A percentile compares a stretch with the other conserved stretches of the same genome.
Conservation (phyloP, 192 early-diverging fungal species). For the Backusella parvicylindrica region DNA sequence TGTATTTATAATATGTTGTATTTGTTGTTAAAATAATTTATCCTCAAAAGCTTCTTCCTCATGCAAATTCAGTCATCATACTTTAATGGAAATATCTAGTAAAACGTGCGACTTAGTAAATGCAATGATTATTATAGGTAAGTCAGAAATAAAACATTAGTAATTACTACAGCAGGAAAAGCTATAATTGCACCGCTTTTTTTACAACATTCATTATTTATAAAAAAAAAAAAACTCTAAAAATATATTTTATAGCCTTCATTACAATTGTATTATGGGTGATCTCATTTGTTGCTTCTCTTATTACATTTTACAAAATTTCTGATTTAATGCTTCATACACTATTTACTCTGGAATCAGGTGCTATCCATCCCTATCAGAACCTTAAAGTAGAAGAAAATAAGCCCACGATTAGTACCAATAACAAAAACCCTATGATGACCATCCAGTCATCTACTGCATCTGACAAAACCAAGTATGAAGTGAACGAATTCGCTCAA, state of each 20-base stretch:
- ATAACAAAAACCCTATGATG: neutral
- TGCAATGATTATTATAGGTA: constrained; percentile 7
- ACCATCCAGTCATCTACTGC: neutral
- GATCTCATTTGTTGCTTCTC: neutral
- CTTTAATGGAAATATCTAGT: neutral
- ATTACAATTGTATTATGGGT: constrained; percentile 1
- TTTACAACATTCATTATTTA: neutral
- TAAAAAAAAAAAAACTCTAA: neutral
- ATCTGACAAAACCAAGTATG: neutral
- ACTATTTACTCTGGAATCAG: neutral
- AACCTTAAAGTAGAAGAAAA: neutral
- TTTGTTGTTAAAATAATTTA: neutral
- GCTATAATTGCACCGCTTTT: neutral
- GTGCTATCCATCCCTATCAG: neutral
- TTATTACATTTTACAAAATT: neutral
- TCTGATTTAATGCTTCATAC: neutral
- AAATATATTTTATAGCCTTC: neutral
- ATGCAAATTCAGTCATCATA: neutral
- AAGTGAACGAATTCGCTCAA: neutral
- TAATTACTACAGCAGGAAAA: neutral
- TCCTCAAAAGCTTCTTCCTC: neutral
- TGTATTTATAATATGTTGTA: neutral
- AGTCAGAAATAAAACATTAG: neutral
- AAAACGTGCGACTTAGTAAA: neutral
- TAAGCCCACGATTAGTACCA: neutral